Evolutionary conservation across 805 yeast genomes (phyloP).

Genomic region (Hanseniaspora mollemarum): DNA sequence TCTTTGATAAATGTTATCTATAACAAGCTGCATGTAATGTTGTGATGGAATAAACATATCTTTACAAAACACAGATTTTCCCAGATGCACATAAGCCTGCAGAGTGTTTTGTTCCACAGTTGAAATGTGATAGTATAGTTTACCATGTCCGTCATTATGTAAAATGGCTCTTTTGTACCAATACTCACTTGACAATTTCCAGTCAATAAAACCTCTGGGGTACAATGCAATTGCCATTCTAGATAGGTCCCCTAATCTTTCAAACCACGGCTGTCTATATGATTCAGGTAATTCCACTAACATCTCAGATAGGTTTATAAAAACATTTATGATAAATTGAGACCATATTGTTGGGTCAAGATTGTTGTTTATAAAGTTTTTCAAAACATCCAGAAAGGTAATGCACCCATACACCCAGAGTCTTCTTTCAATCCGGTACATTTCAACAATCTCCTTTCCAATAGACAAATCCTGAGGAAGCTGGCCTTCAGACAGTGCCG

Average conservation of each 20-base stretch:
- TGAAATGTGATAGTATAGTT: conserved; percentile 75
- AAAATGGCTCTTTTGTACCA: conserved; percentile 72
- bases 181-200: conserved; percentile 72
- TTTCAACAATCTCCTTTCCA: conserved; percentile 64
- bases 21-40: conserved; percentile 64
- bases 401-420: conserved; percentile 82
- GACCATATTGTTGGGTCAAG: conserved; percentile 69
- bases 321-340: conserved; percentile 62
- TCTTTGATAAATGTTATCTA: conserved; percentile 59
- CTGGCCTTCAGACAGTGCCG: conserved; percentile 61
- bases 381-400: conserved; percentile 64
- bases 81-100: conserved; percentile 69
- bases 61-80: conserved; percentile 65
- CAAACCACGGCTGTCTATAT: conserved; percentile 49
- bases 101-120: conserved; percentile 63
- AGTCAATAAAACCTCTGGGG: conserved; percentile 67
- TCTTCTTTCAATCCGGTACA: conserved; percentile 65
- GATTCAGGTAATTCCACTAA: conserved; percentile 31
- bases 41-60: conserved; percentile 79
- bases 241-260: conserved; percentile 73
- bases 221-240: conserved; percentile 81
- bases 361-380: conserved; percentile 60
- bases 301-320: conserved; percentile 39
- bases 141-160: conserved; percentile 71
- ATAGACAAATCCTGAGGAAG: conserved; percentile 33